Evolutionary conservation across 768 basidiomycete genomes (phyloP), one percentile per base, ranked within the genome.

Genomic region (Xerocomellus amylosporus): DNA sequence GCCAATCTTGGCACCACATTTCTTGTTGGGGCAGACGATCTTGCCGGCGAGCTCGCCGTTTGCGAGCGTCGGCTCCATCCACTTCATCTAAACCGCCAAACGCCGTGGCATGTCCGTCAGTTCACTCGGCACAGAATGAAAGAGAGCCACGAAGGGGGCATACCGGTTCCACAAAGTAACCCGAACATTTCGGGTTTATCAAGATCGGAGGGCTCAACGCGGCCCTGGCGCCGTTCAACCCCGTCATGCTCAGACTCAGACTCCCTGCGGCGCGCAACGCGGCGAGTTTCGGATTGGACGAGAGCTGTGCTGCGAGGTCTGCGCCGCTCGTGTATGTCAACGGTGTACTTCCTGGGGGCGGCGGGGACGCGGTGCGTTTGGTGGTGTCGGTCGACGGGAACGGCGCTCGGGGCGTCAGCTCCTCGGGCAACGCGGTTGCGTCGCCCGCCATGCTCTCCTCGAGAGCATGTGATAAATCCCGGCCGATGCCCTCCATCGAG

Each of bases 141-240:
- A n/a, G n/a, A n/a, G n/a, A n/a, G n/a, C n/a, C n/a, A n/a, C n/a
- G n/a, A 26, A 5, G n/a, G 22, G 5, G n/a, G 22, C 33, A 31
- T 30, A 97, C 93, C 33, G 94, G 93, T 68, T 98, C 96, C 42
- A 98, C 84, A 66, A 98, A 98, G 71, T 99, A 99, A 8, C 94
- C 95, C 1, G 94, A 96, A 71, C 97, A 98, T 63, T 87, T 86
- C 14, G 87, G 76, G 64, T 94, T 91, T 34, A 79, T 71, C 44
- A 95, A 69, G 36, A 90, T 87, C 3, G 89, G 88, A 2, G 82
- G 78, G 52, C 84, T 85, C 43, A 64, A 19, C 38, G 43, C 51
- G 51, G 53, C 56, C 61, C 43, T 58, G 33, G 46, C 5, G 13
- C 56, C 60, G 20, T 57, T 57, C 28, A 72, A 28, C 20, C 65